phyloP scores from a whole-genome alignment of 2,329 filamentous ascomycete species.

The Cladosporium sp. region DNA sequence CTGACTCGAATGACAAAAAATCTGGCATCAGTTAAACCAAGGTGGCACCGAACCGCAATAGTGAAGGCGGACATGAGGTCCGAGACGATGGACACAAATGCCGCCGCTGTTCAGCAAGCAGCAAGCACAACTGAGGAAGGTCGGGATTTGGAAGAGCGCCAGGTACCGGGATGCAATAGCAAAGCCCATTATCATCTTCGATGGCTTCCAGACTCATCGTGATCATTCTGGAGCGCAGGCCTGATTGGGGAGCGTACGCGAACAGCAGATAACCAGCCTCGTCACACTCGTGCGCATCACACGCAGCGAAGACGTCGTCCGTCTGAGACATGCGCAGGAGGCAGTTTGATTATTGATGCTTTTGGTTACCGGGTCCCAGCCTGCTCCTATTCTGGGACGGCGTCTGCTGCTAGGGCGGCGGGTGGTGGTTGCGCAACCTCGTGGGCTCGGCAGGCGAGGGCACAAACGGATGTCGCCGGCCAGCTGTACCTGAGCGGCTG shows the following conservation, averaged over 20 bases:
- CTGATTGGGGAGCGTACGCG: conserved; percentile 3
- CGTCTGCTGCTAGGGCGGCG: conserved; percentile 7
- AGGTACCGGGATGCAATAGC: conserved; percentile 17
- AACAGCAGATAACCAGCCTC: background rate
- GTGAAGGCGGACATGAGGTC: background rate
- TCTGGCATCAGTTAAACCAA: background rate
- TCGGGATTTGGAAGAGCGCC: conserved; percentile 6
- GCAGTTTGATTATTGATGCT: conserved; percentile 3
- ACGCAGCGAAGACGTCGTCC: background rate
- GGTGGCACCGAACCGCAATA: conserved; percentile 1
- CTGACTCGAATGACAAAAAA: background rate
- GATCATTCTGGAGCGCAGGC: background rate
- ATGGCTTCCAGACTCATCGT: conserved; percentile 13
- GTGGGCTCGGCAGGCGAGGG: conserved; percentile 13
- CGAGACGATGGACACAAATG: conserved; percentile 7
- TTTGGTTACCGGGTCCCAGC: conserved; percentile 17
- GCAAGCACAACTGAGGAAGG: background rate
- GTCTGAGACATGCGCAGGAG: conserved; percentile 2
- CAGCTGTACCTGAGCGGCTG: background rate
- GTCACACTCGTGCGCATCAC: background rate
- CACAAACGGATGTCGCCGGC: conserved; percentile 8
- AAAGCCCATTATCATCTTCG: conserved; percentile 16
- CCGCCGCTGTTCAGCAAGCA: background rate
- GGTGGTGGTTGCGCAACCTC: conserved; percentile 17
- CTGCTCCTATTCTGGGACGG: conserved; percentile 17